Evolutionary conservation across 495 filamentous ascomycete genomes (phyloP), one percentile per base, ranked within the genome.

Genomic region (Pyrenopolyporus hunteri): DNA sequence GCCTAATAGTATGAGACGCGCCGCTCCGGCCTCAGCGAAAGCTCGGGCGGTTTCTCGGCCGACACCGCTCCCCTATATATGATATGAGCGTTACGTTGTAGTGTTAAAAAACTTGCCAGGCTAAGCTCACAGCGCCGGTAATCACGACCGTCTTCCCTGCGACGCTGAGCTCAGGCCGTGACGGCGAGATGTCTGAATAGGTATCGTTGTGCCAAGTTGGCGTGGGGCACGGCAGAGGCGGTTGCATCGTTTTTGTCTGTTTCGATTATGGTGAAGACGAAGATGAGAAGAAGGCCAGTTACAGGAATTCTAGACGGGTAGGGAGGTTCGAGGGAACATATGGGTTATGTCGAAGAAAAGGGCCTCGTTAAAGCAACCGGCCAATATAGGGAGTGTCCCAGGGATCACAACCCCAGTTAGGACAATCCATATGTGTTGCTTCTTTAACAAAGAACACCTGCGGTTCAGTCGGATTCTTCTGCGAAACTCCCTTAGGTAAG

Each of bases 21-120:
- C 59, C n/a, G 78, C 78, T 16, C 75, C 76, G 25, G 81, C 75
- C 46, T 68, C 57, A 3, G 77, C 79, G 53, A 80, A 82, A 31
- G 67, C 56, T 4, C 14, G 51, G n/a, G 78, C 73, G 9, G 64
- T 80, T 16, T 69, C 78, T 28, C 63, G 61, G 14, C 79, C 80
- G n/a, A 82, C 75, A 5, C 78, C 79, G 26, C 68, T 70, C 5
- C 26, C 32, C 39, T 43, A 25, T 43, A 23, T 22, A 4, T 29
- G 26, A 29, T 29, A 5, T 23, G n/a, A 2, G 36, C 9, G 2
- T 20, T 43, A 22, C n/a, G 20, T n/a, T 7, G 19, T 4, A 8
- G 20, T 3, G 8, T 19, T 43, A 13, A 23, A 23, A 22, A 4
- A 6, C 9, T 23, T n/a, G 39, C 23, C 5, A 23, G 20, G 17